A percentile compares a stretch with the other conserved stretches of the same genome.
phyloP scores from a whole-genome alignment of 2,329 filamentous ascomycete species.

The Paramyrothecium roridum region DNA sequence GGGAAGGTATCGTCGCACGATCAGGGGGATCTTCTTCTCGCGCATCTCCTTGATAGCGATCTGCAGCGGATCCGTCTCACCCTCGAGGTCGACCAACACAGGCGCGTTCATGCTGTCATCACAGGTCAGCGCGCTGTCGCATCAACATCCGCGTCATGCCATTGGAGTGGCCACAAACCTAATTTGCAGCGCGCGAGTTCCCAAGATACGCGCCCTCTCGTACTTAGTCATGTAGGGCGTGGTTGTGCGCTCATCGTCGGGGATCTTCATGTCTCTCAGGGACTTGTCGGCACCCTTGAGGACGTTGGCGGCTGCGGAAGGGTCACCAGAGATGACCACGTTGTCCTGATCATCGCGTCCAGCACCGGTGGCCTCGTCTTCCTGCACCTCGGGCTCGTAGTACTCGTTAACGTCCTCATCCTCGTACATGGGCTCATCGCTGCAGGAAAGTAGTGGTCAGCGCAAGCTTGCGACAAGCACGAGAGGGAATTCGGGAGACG shows the following conservation, averaged over 20 bases:
- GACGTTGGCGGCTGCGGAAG: constrained; percentile 54
- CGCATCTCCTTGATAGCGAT: constrained; percentile 96
- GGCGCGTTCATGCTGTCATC: constrained; percentile 88
- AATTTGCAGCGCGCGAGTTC: constrained; percentile 91
- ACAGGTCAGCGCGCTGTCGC: constrained; percentile 10
- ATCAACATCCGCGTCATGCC: neutral
- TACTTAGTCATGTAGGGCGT: constrained; percentile 99
- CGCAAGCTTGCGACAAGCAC: constrained; percentile 18
- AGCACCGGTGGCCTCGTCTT: constrained; percentile 47
- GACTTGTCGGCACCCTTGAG: constrained; percentile 52
- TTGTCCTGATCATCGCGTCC: constrained; percentile 57
- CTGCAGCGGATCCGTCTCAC: constrained; percentile 94
- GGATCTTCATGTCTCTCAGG: constrained; percentile 80
- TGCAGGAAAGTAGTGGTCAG: constrained; percentile 28
- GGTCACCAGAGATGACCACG: constrained; percentile 59
- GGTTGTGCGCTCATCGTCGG: constrained; percentile 81
- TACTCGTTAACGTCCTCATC: constrained; percentile 63
- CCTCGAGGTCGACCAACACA: constrained; percentile 92
- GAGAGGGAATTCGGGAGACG: constrained; percentile 5
- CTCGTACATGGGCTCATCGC: constrained; percentile 70
- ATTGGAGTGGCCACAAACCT: constrained; percentile 58
- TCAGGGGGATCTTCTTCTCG: constrained; percentile 97
- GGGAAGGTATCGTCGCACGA: constrained; percentile 91
- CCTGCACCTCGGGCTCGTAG: constrained; percentile 53
- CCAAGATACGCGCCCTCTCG: constrained; percentile 88